Evolutionary conservation across 306 rosid genomes (phyloP).

Genomic region (Notholithocarpus densiflorus): DNA sequence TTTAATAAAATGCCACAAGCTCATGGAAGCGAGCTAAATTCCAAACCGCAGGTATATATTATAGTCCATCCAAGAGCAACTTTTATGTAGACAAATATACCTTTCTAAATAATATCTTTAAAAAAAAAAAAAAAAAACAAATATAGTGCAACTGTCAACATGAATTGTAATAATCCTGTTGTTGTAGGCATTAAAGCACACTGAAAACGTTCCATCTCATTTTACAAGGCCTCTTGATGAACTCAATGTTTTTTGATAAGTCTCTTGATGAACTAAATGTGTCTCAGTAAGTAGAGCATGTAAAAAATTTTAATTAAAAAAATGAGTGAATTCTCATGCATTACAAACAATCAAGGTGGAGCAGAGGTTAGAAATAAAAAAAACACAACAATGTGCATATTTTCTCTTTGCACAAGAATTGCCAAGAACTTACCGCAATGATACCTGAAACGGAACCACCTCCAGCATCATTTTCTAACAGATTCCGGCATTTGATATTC

Average conservation of each 20-base stretch:
- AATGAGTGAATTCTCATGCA: not conserved
- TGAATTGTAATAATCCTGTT: too few relatives aligned
- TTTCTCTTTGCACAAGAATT: not conserved
- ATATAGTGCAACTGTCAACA: too few relatives aligned
- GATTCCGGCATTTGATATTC: constrained; percentile 86
- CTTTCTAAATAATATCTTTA: not conserved
- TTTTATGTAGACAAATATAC: not conserved
- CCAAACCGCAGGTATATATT: too few relatives aligned
- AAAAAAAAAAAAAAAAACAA: not conserved
- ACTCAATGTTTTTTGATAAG: not conserved
- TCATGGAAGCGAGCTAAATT: too few relatives aligned
- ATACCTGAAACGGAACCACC: constrained; percentile 91
- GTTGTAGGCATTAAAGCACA: not conserved
- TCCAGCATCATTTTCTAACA: constrained; percentile 91
- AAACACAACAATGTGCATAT: not conserved
- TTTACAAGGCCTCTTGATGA: not conserved
- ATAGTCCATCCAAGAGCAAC: not conserved
- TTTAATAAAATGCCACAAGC: too few relatives aligned
- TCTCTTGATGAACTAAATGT: not conserved
- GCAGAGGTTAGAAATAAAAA: not conserved
- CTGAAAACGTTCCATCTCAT: not conserved
- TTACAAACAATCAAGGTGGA: not conserved
- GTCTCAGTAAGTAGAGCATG: not conserved
- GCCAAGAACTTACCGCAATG: constrained; percentile 52
- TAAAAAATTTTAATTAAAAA: not conserved